Evolutionary conservation across 2,329 filamentous ascomycete species (phyloP), one percentile per base, ranked within the genome.

Genomic region (Xylaria sp.): DNA sequence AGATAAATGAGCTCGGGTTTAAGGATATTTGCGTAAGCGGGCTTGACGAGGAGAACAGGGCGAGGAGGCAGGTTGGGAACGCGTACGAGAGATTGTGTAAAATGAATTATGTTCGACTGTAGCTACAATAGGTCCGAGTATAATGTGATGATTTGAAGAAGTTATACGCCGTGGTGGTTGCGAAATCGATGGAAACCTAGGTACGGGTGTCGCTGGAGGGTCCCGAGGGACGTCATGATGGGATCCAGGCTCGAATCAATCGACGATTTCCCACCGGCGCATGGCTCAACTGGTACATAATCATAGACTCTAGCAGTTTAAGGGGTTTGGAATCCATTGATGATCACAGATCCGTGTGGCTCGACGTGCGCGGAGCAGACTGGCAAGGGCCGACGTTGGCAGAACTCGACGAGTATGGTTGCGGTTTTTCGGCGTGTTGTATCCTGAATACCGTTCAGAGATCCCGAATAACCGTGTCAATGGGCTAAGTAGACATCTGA

Each of bases 41-140:
- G 22, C 11, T 53, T 22, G 44, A 54, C 46, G 54, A 58, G 58
- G 54, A 54, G 52, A 54, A 56, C 49, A 8, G 39, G 44, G 7
- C 18, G 5, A 9, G 16, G 24, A 17, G 48, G 21, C 44, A 17
- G 56, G 41, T 54, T 41, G 7, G 41, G 26, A 9, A 13, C 37
- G 20, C 37, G 17, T 44, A 5, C 11, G 19, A 7, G 6, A 7
- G 2, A 50, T 48, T 39, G 1, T 42, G 40, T 42, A 20, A 34
- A 39, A 22, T 19, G 22, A 41, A 5, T 1, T 21, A 40, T 29
- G 18, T 24, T 2, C 39, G 3, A n/a, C 26, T 9, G 18, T 48
- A 53, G 21, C 16, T 13, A 7, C 13, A 11, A 9, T 1, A 18
- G 2, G 6, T 6, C n/a, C 16, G 2, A 50, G 1, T 16, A n/a